A percentile compares a stretch with the other conserved stretches of the same genome.
These are phyloP conservation scores for Trametes cubensis DNA, from an alignment of 768 basidiomycete genomes.

Conservation along the genomic window DNA sequence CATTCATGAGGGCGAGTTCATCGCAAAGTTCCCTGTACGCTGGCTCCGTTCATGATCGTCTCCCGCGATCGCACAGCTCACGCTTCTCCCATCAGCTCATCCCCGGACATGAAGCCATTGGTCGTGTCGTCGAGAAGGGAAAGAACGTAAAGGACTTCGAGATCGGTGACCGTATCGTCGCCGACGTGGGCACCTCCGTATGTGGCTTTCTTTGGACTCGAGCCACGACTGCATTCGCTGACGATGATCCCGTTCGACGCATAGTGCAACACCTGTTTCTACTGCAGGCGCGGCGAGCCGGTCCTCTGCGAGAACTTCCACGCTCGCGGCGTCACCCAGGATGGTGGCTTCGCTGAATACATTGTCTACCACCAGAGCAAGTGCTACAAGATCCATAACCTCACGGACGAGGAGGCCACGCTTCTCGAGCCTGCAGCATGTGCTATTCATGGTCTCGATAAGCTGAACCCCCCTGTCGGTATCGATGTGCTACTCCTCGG, in stretches of 20 bases:
- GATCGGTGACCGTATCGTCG: slow-evolving; percentile 82
- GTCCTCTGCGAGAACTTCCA: slow-evolving; percentile 86
- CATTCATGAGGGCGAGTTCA: slow-evolving; percentile 67
- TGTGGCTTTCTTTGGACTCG: slow-evolving; percentile 30
- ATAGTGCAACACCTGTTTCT: slow-evolving; percentile 85
- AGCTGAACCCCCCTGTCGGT: slow-evolving; percentile 80
- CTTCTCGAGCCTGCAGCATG: slow-evolving; percentile 90
- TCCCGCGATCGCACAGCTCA: slow-evolving; percentile 2
- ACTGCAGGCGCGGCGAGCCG: slow-evolving; percentile 79
- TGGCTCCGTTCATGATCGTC: slow-evolving; percentile 1
- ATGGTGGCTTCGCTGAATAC: slow-evolving; percentile 92
- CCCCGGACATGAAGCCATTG: slow-evolving; percentile 78
- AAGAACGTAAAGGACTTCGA: slow-evolving; percentile 80
- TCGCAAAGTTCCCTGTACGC: slow-evolving; percentile 66
- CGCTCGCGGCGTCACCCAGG: slow-evolving; percentile 75
- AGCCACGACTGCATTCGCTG: background rate
- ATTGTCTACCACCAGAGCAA: slow-evolving; percentile 77
- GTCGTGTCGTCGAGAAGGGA: slow-evolving; percentile 71
- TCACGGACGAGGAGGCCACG: slow-evolving; percentile 85
- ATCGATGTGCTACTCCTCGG: slow-evolving; percentile 84
- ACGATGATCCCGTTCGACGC: slow-evolving; percentile 5
- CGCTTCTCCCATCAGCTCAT: slow-evolving; percentile 49
- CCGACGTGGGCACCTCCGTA: slow-evolving; percentile 76
- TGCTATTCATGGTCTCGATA: slow-evolving; percentile 90
- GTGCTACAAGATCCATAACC: slow-evolving; percentile 85